Base-by-base conservation (phyloP, 352 stramenopile species). In the Peronospora tabacina region DNA sequence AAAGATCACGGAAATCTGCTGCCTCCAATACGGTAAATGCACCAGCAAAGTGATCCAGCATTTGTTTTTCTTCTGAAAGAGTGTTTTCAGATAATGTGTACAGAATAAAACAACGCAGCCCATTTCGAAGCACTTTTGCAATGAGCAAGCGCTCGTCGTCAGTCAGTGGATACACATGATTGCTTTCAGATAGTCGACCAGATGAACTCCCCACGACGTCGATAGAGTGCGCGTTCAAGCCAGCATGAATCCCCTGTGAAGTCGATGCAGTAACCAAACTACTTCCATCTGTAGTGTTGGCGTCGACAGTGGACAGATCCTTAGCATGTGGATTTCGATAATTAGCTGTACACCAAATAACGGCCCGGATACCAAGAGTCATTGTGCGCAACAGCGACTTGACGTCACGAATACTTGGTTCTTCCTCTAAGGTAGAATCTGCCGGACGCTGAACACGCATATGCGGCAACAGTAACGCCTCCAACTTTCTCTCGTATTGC, bases 301-400 rank as follows among this genome's bases (percentile, higher is more conserved):
- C 75, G 40, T 94, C 83, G 22, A 87, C 85, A 0, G 72, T 87
- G 12, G 79, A 90, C 41, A 93, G 40, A 59, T 95, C 57, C 62
- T 92, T 84, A 33, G 76, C 83, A 13, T 90, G 69, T n/a, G 84
- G 81, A 49, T 93, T 93, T 17, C 84, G 78, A 52, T 94, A 94
- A 66, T 97, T 96, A 29, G 81, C 84, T 10, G 98, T 97, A 67
- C 95, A 99, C 88, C 92, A 99, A 43, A 99, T 97, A 5, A 99
- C 75, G 8, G 92, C 98, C 49, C 98, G 98, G 33, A 98, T 90
- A 11, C 96, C 96, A n/a, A 97, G 63, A 40, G 99, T 96, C 77
- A 99, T 98, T 9, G 94, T 97, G 17, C 91, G 81, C 33, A 99
- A 47, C 20, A 98, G 75, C 13, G 75, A 88, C 59, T 98, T 97